Evolutionary conservation across 2,329 filamentous ascomycete species (phyloP).

Genomic region (Sclerotinia spermophila): DNA sequence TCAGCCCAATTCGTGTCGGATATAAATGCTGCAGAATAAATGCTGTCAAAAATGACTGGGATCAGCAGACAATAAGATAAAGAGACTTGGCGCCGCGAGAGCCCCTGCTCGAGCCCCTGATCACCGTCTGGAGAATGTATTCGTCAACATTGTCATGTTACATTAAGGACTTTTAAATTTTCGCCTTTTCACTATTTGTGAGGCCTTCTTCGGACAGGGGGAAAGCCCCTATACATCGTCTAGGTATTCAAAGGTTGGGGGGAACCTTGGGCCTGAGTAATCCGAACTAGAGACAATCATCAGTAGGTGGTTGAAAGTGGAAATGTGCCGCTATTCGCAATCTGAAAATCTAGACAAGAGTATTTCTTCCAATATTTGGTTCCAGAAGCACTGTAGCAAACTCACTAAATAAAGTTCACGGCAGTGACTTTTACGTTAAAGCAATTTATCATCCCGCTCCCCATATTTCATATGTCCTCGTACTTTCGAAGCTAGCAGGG

Average conservation of each 20-base stretch:
- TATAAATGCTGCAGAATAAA: background rate
- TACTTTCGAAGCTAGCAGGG: background rate
- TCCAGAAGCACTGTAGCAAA: background rate
- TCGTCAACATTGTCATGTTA: background rate
- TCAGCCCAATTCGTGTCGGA: background rate
- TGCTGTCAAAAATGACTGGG: background rate
- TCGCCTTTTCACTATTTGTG: background rate
- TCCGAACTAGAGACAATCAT: background rate
- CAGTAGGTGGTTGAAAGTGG: background rate
- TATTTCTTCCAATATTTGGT: background rate
- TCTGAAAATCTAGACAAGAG: background rate
- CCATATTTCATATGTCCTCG: background rate
- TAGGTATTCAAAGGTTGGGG: background rate
- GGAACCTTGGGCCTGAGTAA: background rate
- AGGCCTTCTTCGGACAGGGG: background rate
- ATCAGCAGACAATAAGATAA: background rate
- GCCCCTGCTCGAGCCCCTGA: background rate
- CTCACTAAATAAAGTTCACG: background rate
- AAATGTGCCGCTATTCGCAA: background rate
- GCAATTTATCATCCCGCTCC: too few species aligned
- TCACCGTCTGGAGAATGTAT: background rate
- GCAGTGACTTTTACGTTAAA: background rate
- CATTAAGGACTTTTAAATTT: background rate
- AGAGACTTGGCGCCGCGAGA: background rate
- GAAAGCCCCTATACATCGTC: background rate